phyloP scores from a whole-genome alignment of 257 asterid species.

The Solanum neorickii region DNA sequence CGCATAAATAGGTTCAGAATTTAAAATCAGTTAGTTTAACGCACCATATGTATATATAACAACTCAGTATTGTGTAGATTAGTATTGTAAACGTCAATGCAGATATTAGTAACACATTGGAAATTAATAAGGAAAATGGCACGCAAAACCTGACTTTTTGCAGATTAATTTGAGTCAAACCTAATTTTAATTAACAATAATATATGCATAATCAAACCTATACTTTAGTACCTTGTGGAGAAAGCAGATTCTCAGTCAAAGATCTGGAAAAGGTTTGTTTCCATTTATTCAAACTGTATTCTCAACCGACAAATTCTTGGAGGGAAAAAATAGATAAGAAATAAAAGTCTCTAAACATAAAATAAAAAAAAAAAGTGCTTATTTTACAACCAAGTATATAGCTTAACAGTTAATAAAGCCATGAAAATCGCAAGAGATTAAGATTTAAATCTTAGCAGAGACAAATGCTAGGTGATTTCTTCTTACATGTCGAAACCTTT shows the following conservation, averaged over 20 bases:
- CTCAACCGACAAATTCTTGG: neutral
- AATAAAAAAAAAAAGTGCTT: neutral
- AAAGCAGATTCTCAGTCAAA: neutral
- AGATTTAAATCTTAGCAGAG: neutral
- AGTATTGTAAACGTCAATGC: neutral
- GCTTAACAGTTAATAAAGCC: neutral
- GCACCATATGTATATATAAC: too few relatives aligned
- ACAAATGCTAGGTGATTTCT: neutral
- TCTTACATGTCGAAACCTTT: accelerated
- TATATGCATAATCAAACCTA: neutral
- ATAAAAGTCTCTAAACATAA: neutral
- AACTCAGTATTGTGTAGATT: neutral
- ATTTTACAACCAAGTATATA: neutral
- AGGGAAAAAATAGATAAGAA: neutral
- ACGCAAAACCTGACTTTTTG: neutral
- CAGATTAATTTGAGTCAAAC: neutral
- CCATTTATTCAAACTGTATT: neutral
- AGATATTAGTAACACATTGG: neutral
- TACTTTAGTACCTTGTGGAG: neutral
- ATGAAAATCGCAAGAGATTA: neutral
- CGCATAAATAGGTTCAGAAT: neutral
- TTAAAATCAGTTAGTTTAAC: neutral
- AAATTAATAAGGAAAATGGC: neutral
- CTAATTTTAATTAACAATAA: neutral
- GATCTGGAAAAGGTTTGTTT: neutral